Evolutionary conservation across 106 monocot species (phyloP), one percentile per base, ranked within the genome.

Genomic region (Dioscorea zingiberensis): DNA sequence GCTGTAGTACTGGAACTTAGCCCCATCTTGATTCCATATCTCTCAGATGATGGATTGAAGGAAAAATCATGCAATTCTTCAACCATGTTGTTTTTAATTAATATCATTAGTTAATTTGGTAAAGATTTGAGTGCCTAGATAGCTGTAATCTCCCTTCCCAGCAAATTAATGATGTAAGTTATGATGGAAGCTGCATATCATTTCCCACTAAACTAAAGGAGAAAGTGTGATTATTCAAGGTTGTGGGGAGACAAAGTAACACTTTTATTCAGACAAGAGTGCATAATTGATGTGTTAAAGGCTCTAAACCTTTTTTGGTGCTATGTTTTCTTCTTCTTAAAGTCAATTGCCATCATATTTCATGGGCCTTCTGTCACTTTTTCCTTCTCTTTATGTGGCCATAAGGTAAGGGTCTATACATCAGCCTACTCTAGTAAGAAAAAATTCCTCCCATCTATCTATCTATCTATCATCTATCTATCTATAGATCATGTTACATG

Each of bases 171-270:
- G 63, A 63, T 63, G 63, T 47, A 63, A 63, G 44, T 22, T 21
- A 18, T 63, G 64, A 47, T 48, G 64, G 22, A 47, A 64, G 48
- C 7, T 64, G 64, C 47, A 3, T 48, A 6, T 64, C 64, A 64
- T 48, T 64, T 17, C 27, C 47, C 64, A 64, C 64, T 64, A 48
- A 64, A 64, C 64, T 47, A 64, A 48, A 64, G 62, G 26, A 59
- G 18, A 60, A 30, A 23, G 16, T 44, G 44, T 62, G 62, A 44
- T 62, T 21, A 44, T 38, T 62, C 26, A 62, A 44, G 32, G 62
- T 38, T 62, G 44, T 32, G 62, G 38, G 62, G 44, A 62, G 44
- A 62, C 62, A 44, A 21, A 62, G 62, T 44, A 44, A 8, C 62
- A 21, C 62, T 62, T 17, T 62, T 44, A 62, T 13, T 7, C 38